A percentile compares a stretch with the other conserved stretches of the same genome.
phyloP scores from a whole-genome alignment of 768 basidiomycete genomes.

The Trametopsis cervina region DNA sequence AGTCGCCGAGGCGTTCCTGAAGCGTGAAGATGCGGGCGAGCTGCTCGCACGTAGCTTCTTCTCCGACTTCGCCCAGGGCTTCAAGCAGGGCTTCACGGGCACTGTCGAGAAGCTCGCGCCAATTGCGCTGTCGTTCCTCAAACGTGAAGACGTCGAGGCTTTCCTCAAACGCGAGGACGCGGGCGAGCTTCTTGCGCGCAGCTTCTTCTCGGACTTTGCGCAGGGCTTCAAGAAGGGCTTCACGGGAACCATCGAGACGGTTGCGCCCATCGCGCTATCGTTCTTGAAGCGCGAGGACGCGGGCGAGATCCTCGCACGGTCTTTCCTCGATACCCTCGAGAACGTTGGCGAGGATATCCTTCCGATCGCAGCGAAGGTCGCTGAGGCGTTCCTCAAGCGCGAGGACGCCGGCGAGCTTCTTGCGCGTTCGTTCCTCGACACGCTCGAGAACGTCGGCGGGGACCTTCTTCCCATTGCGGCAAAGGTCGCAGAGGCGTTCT shows the following conservation, averaged over 20 bases:
- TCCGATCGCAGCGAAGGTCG: neutral
- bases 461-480: neutral
- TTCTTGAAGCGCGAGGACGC: slow-evolving; percentile 7
- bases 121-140: neutral
- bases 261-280: neutral
- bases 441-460: slow-evolving; percentile 3
- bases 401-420: slow-evolving; percentile 3
- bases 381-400: neutral
- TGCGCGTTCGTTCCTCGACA: no score
- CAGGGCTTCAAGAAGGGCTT: slow-evolving; percentile 8
- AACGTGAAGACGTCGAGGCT: neutral
- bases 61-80: slow-evolving; percentile 2
- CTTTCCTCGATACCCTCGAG: neutral
- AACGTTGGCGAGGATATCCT: neutral
- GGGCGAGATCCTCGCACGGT: neutral
- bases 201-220: neutral
- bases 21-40: slow-evolving; percentile 4
- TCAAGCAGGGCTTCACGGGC: slow-evolving; percentile 6
- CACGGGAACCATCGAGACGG: slow-evolving; percentile 1
- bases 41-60: neutral
- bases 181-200: neutral
- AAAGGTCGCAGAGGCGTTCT: neutral
- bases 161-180: neutral
- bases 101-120: slow-evolving; percentile 2
- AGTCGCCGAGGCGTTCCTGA: neutral